phyloP scores from a whole-genome alignment of 108 stramenopile genomes.

The Fragilaria radians region DNA sequence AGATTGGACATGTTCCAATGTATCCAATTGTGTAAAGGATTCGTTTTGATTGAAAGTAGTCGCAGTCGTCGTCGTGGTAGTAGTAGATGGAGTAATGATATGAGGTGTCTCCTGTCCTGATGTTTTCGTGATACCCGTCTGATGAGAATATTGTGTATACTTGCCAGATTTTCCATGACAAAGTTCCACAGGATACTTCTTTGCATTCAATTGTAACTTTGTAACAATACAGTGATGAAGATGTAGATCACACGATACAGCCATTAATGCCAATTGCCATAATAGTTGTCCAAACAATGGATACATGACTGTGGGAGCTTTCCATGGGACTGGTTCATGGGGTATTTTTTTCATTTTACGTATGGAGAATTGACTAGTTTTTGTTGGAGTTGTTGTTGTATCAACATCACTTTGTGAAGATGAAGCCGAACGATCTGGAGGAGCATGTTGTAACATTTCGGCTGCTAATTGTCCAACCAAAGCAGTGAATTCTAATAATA shows the following conservation, averaged over 20 bases:
- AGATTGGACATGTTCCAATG: slow-evolving; percentile 22
- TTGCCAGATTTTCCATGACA: slow-evolving; percentile 75
- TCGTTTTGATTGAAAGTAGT: not conserved
- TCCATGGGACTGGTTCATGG: no score
- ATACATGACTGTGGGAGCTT: not conserved
- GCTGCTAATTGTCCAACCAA: slow-evolving; percentile 3
- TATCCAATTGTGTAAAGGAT: not conserved
- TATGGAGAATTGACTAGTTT: not conserved
- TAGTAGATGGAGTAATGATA: not conserved
- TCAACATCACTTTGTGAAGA: no score
- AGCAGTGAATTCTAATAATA: not conserved
- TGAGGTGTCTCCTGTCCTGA: slow-evolving; percentile 55
- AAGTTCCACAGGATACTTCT: slow-evolving; percentile 82
- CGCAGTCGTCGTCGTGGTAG: not conserved
- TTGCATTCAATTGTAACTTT: slow-evolving; percentile 69
- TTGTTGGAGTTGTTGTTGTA: not conserved
- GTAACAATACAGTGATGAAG: slow-evolving; percentile 33
- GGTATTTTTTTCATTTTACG: no score
- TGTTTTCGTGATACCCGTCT: slow-evolving; percentile 70
- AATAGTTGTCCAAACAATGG: slow-evolving; percentile 14
- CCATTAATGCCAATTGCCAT: slow-evolving; percentile 13
- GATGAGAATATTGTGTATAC: slow-evolving; percentile 69
- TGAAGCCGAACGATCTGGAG: not conserved
- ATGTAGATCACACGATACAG: slow-evolving; percentile 22
- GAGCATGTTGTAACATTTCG: slow-evolving; percentile 2